phyloP scores from a whole-genome alignment of 2,329 filamentous ascomycete species.

The Fusarium begoniae region DNA sequence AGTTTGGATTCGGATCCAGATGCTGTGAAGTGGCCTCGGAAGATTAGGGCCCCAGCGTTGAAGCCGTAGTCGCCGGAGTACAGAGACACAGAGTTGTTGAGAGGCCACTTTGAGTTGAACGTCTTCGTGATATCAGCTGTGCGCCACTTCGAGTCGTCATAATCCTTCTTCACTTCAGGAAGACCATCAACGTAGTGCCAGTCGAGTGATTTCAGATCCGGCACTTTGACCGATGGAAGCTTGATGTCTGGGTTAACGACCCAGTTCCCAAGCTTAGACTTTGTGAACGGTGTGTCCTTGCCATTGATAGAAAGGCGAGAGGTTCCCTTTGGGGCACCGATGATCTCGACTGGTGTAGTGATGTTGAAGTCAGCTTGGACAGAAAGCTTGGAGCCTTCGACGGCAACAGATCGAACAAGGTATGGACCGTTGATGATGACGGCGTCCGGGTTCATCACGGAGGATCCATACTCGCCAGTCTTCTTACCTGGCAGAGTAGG shows the following conservation, averaged over 20 bases:
- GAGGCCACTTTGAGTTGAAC: slow-evolving; percentile 65
- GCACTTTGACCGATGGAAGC: slow-evolving; percentile 65
- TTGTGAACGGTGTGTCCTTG: slow-evolving; percentile 47
- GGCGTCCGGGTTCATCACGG: slow-evolving; percentile 44
- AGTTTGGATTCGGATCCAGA: slow-evolving; percentile 67
- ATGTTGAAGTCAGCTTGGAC: slow-evolving; percentile 77
- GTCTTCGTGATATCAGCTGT: slow-evolving; percentile 65
- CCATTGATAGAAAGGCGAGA: slow-evolving; percentile 57
- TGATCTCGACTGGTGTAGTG: slow-evolving; percentile 73
- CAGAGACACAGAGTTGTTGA: slow-evolving; percentile 72
- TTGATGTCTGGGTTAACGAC: slow-evolving; percentile 57
- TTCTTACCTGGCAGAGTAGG: slow-evolving; percentile 58
- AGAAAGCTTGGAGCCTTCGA: slow-evolving; percentile 65
- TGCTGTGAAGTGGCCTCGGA: slow-evolving; percentile 74
- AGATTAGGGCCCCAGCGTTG: slow-evolving; percentile 73
- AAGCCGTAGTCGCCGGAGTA: slow-evolving; percentile 80
- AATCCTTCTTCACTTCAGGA: slow-evolving; percentile 70
- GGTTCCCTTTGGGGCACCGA: slow-evolving; percentile 65
- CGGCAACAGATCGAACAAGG: slow-evolving; percentile 67
- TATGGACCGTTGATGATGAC: slow-evolving; percentile 70
- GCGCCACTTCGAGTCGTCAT: slow-evolving; percentile 76
- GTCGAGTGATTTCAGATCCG: slow-evolving; percentile 61
- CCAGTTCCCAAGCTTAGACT: slow-evolving; percentile 57
- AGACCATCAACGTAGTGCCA: slow-evolving; percentile 79
- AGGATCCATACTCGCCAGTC: slow-evolving; percentile 46